Evolutionary conservation across 768 basidiomycete genomes (phyloP), one percentile per base, ranked within the genome.

Genomic region (Mycena venus): DNA sequence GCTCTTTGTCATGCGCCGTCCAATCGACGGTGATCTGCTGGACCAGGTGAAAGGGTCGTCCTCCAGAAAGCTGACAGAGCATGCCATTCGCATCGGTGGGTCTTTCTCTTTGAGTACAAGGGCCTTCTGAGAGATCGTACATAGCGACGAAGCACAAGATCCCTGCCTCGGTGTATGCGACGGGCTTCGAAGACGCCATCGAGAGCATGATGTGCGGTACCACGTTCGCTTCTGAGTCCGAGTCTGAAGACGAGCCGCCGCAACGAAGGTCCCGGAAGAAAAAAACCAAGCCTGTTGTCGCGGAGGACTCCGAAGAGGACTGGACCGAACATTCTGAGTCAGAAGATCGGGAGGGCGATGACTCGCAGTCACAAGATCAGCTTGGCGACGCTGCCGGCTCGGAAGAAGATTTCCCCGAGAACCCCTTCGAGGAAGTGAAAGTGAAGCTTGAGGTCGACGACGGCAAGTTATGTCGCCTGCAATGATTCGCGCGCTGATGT

Each of bases 81-180:
- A 64, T 27, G 21, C 44, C n/a, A 14, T 64, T 29, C 62, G 62
- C 1, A 64, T 64, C 21, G 62, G 62, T 49, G 29, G 14, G 62
- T 49, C n/a, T 8, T 27, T 15, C 9, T n/a, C n/a, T 25, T 11
- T 23, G 1, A 11, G 23, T 51, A n/a, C 49, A n/a, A 51, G 49
- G n/a, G n/a, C 10, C 21, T 51, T 23, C 49, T 51, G 1, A 23
- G 47, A 49, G 47, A 19, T 51, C 23, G n/a, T 25, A 38, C 23
- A 25, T 51, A 61, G 59, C 59, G n/a, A 61, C 59, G 14, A 61
- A 61, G 59, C 59, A 61, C 38, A 61, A 42, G 59, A 38, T 61
- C 12, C 36, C 59, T 17, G 9, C n/a, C 5, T 27, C 38, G 21
- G 11, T 40, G 19, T 40, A 40, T 14, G 36, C 4, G 36, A 42